Conservation (phyloP, 2,329 filamentous ascomycete species). For the Chrysoporthe cubensis region DNA sequence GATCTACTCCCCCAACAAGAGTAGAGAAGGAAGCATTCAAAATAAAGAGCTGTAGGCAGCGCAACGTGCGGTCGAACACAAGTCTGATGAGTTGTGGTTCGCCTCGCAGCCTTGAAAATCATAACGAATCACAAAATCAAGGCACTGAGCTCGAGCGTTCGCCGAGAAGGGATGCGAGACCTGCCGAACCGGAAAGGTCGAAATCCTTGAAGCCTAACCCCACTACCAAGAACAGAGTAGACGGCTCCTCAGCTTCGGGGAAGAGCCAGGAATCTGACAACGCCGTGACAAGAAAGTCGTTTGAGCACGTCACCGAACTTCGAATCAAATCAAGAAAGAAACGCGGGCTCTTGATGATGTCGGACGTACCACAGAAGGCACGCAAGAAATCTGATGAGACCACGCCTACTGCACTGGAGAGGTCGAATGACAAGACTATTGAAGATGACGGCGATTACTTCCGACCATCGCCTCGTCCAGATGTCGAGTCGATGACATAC, state of each 20-base stretch:
- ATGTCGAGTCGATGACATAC: neutral
- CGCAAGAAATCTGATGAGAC: constrained; percentile 20
- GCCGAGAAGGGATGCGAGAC: constrained; percentile 4
- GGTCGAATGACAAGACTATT: neutral
- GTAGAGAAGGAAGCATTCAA: neutral
- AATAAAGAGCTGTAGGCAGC: neutral
- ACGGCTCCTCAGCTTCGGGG: neutral
- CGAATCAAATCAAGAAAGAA: constrained; percentile 52
- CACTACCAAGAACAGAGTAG: neutral
- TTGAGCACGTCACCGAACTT: constrained; percentile 47
- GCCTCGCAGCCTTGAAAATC: neutral
- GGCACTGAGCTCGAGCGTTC: constrained; percentile 6
- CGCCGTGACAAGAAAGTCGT: neutral
- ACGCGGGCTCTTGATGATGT: constrained; percentile 52
- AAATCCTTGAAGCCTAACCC: neutral
- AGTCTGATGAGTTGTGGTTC: neutral
- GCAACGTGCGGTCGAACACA: neutral
- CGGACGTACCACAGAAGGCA: constrained; percentile 38
- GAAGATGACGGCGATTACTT: constrained; percentile 8
- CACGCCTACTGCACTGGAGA: neutral
- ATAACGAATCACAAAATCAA: neutral
- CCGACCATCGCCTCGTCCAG: neutral
- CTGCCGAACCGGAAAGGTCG: constrained; percentile 6
- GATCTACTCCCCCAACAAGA: neutral
- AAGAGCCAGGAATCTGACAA: neutral